These are phyloP conservation scores for Batkoa obscura DNA, from an alignment of 371 early-diverging fungal genomes.

Conservation along the genomic window DNA sequence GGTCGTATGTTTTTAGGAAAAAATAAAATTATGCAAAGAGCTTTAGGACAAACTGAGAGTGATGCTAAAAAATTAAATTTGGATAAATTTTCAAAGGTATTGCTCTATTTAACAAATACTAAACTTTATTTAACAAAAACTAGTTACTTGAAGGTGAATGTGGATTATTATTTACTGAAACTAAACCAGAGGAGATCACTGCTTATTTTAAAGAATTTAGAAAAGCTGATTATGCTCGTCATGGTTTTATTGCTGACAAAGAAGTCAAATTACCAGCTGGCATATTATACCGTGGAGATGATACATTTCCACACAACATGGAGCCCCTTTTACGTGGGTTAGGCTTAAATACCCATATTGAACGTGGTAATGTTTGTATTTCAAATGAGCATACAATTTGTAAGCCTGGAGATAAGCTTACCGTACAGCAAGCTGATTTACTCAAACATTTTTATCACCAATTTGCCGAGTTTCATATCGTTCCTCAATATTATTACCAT, in stretches of 20 bases:
- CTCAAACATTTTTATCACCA: slow-evolving; percentile 83
- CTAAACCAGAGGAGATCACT: slow-evolving; percentile 27
- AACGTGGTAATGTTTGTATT: slow-evolving; percentile 66
- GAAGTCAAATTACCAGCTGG: slow-evolving; percentile 68
- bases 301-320: slow-evolving; percentile 86
- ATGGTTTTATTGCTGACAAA: slow-evolving; percentile 49
- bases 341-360: slow-evolving; percentile 77
- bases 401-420: slow-evolving; percentile 61
- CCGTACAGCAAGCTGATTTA: slow-evolving; percentile 76
- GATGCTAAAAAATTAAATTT: slow-evolving; percentile 51
- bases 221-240: slow-evolving; percentile 59
- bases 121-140: slow-evolving; percentile 3
- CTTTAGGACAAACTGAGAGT: slow-evolving; percentile 58
- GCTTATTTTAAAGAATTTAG: slow-evolving; percentile 33
- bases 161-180: slow-evolving; percentile 72
- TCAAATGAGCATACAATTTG: slow-evolving; percentile 62
- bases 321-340: slow-evolving; percentile 75
- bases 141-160: slow-evolving; percentile 57
- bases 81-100: slow-evolving; percentile 29
- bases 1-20: slow-evolving; percentile 75
- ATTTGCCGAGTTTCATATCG: no score
- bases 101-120: neutral
- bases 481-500: no score
- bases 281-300: slow-evolving; percentile 53
- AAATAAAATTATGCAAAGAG: slow-evolving; percentile 86